phyloP scores from a whole-genome alignment of 2,329 filamentous ascomycete species.

The Nakataea oryzae region DNA sequence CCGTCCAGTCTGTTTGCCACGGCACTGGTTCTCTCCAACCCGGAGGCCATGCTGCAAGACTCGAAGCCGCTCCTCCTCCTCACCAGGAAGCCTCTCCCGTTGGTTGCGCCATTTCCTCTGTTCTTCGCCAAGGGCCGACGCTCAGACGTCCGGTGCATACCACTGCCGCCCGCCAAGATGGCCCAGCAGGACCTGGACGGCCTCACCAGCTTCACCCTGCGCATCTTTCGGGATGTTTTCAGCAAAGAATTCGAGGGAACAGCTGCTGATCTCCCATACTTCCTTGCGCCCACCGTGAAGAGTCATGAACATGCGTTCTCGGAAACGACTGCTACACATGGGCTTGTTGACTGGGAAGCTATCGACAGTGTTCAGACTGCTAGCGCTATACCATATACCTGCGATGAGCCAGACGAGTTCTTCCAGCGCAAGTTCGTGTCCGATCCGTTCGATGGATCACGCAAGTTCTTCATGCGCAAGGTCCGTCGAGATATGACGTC shows the following conservation, averaged over 20 bases:
- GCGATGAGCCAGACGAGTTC: conserved; percentile 33
- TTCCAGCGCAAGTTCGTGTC: conserved; percentile 42
- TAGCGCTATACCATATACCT: conserved; percentile 26
- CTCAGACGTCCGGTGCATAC: conserved; percentile 44
- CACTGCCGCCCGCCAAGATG: conserved; percentile 33
- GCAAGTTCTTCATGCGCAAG: conserved; percentile 45
- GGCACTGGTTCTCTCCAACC: conserved; percentile 46
- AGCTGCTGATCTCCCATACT: conserved; percentile 64
- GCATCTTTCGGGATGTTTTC: conserved; percentile 74
- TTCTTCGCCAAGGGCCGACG: conserved; percentile 56
- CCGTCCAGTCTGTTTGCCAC: conserved; percentile 50
- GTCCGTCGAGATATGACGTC: conserved; percentile 50
- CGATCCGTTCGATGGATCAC: conserved; percentile 52
- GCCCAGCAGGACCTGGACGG: conserved; percentile 32
- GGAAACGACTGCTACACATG: neutral
- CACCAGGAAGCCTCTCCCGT: conserved; percentile 54
- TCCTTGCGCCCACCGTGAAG: conserved; percentile 51
- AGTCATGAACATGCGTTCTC: neutral
- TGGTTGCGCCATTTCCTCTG: conserved; percentile 57
- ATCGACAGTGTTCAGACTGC: conserved; percentile 13
- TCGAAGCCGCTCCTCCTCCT: conserved; percentile 61
- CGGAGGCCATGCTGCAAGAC: conserved; percentile 42
- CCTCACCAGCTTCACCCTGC: conserved; percentile 64
- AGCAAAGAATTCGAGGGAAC: conserved; percentile 71
- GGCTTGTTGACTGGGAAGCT: conserved; percentile 10